Evolutionary conservation across 371 early-diverging fungal genomes (phyloP), one percentile per base, ranked within the genome.

Genomic region (Haplosporangium sp.): DNA sequence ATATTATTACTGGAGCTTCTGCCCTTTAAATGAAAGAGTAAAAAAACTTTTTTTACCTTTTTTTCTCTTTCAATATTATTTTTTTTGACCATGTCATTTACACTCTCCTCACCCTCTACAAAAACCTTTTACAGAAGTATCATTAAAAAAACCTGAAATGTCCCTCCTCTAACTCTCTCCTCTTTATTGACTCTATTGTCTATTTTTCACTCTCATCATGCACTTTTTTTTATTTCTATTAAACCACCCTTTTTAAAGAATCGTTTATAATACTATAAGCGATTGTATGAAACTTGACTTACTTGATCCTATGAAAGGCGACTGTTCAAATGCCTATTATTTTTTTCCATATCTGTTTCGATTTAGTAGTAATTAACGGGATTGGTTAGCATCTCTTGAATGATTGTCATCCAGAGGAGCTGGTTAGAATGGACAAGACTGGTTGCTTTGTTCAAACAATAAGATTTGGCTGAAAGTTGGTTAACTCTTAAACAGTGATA

Each of bases 1-100:
- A 79, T 74, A 79, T 79, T 79, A 79, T 79, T 65, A 79, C 79
- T 50, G 79, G 79, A 65, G 79, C 79, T 53, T 79, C 79, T 67
- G 79, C 79, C 60, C 70, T 79, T 47, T 79, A 79, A 79, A 74
- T 20, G 44, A 63, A 58, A 53, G 20, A 15, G 27, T 27, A 27
- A 27, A 27, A 27, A 57, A 35, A 11, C 19, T 17, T n/a, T 40
- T 9, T 20, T 61, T 53, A 40, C 27, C 27, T 27, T 42, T 38
- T 63, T 50, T 10, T 20, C 9, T 19, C 34, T 8, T 20, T 34
- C 27, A 27, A 27, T 27, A 27, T 27, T 27, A 27, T 27, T 20
- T 7, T 11, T 40, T n/a, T 34, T 27, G 37, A 45, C 20, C 48
- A 3, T 48, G 48, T 48, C 48, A 48, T 48, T 17, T n/a, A 42